Percentiles rank a stretch among this genome's conserved stretches.
These are phyloP conservation scores for Aquanectria penicillioides DNA, from an alignment of 2,329 filamentous ascomycete species.

Conservation along the genomic window DNA sequence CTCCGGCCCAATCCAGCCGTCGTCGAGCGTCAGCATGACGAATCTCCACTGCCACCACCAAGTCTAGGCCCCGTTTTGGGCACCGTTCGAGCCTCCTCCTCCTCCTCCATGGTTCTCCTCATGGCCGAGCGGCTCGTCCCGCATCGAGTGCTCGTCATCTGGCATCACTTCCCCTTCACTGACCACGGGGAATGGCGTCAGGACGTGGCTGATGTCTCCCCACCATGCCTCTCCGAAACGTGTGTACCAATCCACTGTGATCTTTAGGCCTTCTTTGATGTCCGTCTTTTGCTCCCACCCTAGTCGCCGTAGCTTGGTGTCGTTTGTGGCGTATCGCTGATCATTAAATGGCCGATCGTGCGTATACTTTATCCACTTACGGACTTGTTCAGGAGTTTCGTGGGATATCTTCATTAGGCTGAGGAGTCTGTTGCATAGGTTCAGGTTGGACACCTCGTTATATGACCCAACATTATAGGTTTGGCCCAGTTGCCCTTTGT, in stretches of 20 bases:
- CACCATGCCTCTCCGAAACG: conserved; percentile 75
- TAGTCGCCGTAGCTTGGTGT: conserved; percentile 71
- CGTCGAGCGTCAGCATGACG: neutral
- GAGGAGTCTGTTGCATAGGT: conserved; percentile 73
- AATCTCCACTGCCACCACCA: conserved; percentile 9
- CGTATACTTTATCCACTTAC: conserved; percentile 77
- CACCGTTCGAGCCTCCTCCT: conserved; percentile 16
- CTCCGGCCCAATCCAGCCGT: neutral
- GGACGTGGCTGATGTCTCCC: conserved; percentile 75
- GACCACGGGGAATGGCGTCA: conserved; percentile 74
- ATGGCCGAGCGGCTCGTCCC: conserved; percentile 46
- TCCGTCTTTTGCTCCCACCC: conserved; percentile 76
- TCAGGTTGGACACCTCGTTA: conserved; percentile 80
- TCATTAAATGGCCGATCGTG: conserved; percentile 84
- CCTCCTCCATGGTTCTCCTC: conserved; percentile 31
- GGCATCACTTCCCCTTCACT: conserved; percentile 65
- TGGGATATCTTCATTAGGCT: conserved; percentile 67
- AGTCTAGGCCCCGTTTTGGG: conserved; percentile 19
- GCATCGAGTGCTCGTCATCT: conserved; percentile 52
- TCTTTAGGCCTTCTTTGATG: conserved; percentile 70
- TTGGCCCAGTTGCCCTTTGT: conserved; percentile 78
- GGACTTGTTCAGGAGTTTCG: conserved; percentile 61
- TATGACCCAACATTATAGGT: conserved; percentile 85
- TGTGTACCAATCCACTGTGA: conserved; percentile 77
- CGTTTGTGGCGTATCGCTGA: conserved; percentile 77